Conservation (phyloP, 2,329 filamentous ascomycete genomes). For the Rhynchosporium graminicola region DNA sequence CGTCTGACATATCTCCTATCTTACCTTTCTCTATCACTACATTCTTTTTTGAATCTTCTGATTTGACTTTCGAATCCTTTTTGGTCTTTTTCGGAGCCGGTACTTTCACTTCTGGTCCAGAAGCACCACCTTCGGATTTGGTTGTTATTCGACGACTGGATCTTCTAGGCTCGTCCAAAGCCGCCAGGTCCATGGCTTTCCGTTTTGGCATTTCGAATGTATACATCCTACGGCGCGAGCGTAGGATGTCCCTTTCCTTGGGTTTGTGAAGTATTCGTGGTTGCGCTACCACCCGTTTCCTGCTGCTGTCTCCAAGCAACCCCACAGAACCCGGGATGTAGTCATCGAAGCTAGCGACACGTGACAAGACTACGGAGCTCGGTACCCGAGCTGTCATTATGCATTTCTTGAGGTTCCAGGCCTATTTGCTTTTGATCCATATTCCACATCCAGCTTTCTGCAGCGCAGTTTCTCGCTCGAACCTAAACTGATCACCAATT, state of each 20-base stretch:
- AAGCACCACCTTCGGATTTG: constrained; percentile 19
- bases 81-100: constrained; percentile 16
- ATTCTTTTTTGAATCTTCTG: constrained; percentile 1
- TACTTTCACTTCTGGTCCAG: constrained; percentile 11
- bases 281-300: constrained; percentile 6
- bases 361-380: neutral
- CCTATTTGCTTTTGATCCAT: neutral
- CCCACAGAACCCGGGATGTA: too few species aligned
- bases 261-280: constrained; percentile 4
- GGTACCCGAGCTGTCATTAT: neutral
- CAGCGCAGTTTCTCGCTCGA: constrained; percentile 2
- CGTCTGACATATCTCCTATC: constrained; percentile 11
- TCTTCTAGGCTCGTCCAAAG: constrained; percentile 30
- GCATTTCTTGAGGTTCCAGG: too few species aligned
- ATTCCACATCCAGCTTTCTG: neutral
- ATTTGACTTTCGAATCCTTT: constrained; percentile 18
- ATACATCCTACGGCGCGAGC: neutral
- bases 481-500: neutral
- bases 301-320: neutral
- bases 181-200: constrained; percentile 33
- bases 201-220: constrained; percentile 34
- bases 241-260: neutral
- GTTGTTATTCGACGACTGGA: constrained; percentile 32
- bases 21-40: constrained; percentile 10
- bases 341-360: neutral